These are phyloP conservation scores for Usnea hakonensis DNA, from an alignment of 495 filamentous ascomycete genomes.

Conservation along the genomic window DNA sequence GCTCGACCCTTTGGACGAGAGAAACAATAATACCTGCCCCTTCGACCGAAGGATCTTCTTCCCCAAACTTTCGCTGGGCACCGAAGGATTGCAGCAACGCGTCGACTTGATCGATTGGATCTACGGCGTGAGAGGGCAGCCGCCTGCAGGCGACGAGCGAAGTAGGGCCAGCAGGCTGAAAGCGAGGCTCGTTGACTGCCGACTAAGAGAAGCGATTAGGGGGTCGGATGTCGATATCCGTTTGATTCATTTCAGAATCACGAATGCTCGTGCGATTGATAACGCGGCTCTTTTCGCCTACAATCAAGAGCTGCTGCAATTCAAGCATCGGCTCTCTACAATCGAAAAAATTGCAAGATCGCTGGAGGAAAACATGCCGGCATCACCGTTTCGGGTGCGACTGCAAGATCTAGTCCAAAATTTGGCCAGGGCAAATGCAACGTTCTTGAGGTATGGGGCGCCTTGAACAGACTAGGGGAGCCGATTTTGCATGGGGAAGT, in stretches of 20 bases:
- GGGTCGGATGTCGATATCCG: neutral
- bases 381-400: neutral
- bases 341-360: neutral
- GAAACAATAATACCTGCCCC: neutral
- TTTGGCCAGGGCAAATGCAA: neutral
- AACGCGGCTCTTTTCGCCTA: neutral
- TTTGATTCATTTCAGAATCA: neutral
- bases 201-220: neutral
- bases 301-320: neutral
- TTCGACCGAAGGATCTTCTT: neutral
- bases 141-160: neutral
- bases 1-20: neutral
- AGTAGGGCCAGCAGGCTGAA: neutral
- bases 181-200: neutral
- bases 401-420: neutral
- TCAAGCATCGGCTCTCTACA: neutral
- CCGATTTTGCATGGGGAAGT: neutral
- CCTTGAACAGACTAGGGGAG: neutral
- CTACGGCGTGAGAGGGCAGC: neutral
- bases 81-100: neutral
- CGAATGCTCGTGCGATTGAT: neutral
- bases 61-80: neutral
- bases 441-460: neutral
- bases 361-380: neutral
- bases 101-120: neutral